These are phyloP conservation scores for Iris macrosiphon DNA, from an alignment of 106 monocot genomes.

Conservation along the genomic window DNA sequence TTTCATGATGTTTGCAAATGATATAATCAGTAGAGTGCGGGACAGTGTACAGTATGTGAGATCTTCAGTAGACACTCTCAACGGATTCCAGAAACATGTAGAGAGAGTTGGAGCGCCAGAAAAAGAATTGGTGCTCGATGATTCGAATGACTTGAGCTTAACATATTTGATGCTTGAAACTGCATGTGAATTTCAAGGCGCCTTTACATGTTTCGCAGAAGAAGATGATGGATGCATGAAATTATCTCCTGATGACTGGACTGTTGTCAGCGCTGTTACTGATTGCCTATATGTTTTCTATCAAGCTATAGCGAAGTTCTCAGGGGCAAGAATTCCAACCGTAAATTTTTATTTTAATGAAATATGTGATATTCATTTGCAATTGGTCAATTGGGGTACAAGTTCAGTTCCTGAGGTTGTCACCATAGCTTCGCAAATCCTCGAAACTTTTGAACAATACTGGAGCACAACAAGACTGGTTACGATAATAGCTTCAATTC, in stretches of 20 bases:
- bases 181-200: slow-evolving; percentile 44
- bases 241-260: slow-evolving; percentile 42
- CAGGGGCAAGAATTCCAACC: slow-evolving; percentile 39
- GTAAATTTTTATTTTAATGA: slow-evolving; percentile 70
- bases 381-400: slow-evolving; percentile 37
- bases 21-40: slow-evolving; percentile 33
- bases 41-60: slow-evolving; percentile 42
- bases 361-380: slow-evolving; percentile 56
- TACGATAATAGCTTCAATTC: slow-evolving; percentile 51
- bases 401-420: slow-evolving; percentile 24
- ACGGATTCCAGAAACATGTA: slow-evolving; percentile 31
- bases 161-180: slow-evolving; percentile 57
- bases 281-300: slow-evolving; percentile 42
- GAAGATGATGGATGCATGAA: slow-evolving; percentile 15
- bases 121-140: slow-evolving; percentile 36
- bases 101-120: slow-evolving; percentile 20
- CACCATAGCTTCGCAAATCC: slow-evolving; percentile 52
- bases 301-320: slow-evolving; percentile 39
- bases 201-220: slow-evolving; percentile 39
- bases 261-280: slow-evolving; percentile 34
- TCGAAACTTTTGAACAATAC: slow-evolving; percentile 49
- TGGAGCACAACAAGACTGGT: slow-evolving; percentile 40
- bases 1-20: slow-evolving; percentile 15
- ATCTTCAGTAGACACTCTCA: slow-evolving; percentile 28
- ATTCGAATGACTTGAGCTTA: slow-evolving; percentile 33